Evolutionary conservation across 257 asterid genomes (phyloP).

Genomic region (Mentha longifolia): DNA sequence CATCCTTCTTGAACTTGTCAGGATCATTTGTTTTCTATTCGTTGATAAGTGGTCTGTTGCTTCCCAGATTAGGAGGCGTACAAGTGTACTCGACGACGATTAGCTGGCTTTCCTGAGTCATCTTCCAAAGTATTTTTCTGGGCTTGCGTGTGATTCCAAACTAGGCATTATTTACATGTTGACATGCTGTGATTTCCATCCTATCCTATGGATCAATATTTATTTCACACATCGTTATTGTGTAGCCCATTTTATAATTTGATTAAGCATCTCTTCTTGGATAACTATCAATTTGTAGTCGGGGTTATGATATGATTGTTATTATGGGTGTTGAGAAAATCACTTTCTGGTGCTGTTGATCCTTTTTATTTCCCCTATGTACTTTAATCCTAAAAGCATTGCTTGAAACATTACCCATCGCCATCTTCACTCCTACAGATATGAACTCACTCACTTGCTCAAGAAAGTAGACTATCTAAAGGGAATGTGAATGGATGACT

Average conservation of each 20-base stretch:
- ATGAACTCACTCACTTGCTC: too few relatives aligned
- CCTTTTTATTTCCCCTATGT: too few relatives aligned
- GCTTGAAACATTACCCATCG: too few relatives aligned
- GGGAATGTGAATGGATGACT: too few relatives aligned
- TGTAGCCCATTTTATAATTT: not conserved
- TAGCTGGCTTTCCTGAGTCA: slow-evolving; percentile 37
- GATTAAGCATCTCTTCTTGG: not conserved
- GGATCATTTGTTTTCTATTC: not conserved
- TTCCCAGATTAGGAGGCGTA: slow-evolving; percentile 84
- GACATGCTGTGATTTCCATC: slow-evolving; percentile 15
- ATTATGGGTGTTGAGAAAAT: not conserved
- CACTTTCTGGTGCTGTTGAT: too few relatives aligned
- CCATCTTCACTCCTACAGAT: too few relatives aligned
- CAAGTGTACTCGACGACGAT: slow-evolving; percentile 85
- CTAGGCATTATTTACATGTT: slow-evolving; percentile 15
- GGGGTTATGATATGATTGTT: not conserved
- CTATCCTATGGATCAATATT: not conserved
- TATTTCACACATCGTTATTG: not conserved
- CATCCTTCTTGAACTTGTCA: not conserved
- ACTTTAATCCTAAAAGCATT: too few relatives aligned
- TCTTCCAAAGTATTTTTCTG: slow-evolving; percentile 13
- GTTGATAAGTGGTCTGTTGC: slow-evolving; percentile 9
- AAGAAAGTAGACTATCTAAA: too few relatives aligned
- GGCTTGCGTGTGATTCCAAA: slow-evolving; percentile 2
- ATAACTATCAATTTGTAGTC: not conserved